phyloP scores from a whole-genome alignment of 805 yeast genomes.

The Wickerhamomyces pijperi region DNA sequence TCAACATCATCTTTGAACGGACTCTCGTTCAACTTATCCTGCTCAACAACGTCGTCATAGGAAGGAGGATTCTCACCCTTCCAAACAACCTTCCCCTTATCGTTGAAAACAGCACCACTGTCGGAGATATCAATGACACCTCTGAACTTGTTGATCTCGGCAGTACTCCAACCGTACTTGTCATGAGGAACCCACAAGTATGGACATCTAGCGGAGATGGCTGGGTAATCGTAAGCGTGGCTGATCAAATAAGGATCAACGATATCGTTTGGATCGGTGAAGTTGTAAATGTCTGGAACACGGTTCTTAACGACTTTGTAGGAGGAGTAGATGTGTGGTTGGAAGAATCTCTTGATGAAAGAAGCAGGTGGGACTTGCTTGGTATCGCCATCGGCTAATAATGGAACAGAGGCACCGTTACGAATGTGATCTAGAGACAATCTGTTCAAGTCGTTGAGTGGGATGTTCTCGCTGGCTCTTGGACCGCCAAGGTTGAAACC shows the following conservation, averaged over 20 bases:
- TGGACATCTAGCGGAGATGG: constrained; percentile 57
- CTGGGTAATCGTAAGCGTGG: constrained; percentile 72
- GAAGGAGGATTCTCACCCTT: constrained; percentile 39
- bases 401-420: constrained; percentile 33
- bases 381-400: constrained; percentile 54
- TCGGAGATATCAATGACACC: constrained; percentile 55
- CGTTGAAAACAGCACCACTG: constrained; percentile 49
- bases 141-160: constrained; percentile 43
- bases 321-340: constrained; percentile 43
- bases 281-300: constrained; percentile 50
- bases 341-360: constrained; percentile 36
- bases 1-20: background rate
- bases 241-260: constrained; percentile 26
- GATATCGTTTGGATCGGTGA: constrained; percentile 31
- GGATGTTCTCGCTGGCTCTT: constrained; percentile 14
- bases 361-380: constrained; percentile 24
- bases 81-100: constrained; percentile 36
- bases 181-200: constrained; percentile 90
- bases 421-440: constrained; percentile 11
- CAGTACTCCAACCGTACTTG: constrained; percentile 67
- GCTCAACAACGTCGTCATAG: constrained; percentile 11
- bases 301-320: constrained; percentile 35
- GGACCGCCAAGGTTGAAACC: constrained; percentile 4
- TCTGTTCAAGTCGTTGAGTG: constrained; percentile 16
- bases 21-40: constrained; percentile 20